phyloP scores from a whole-genome alignment of 2,329 filamentous ascomycete genomes.

The Alternaria viburni region DNA sequence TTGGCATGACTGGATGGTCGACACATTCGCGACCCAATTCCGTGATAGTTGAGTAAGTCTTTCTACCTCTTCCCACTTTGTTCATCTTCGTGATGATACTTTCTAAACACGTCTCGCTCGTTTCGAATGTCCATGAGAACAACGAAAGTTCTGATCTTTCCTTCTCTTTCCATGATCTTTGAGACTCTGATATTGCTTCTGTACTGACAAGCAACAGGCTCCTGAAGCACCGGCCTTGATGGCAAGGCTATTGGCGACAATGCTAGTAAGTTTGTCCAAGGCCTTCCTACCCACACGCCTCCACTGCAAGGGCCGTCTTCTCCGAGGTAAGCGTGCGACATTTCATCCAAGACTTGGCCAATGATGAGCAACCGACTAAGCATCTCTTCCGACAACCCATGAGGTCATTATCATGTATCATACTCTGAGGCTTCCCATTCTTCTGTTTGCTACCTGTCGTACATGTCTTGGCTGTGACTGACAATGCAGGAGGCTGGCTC shows the following conservation, averaged over 20 bases:
- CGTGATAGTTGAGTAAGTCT: background rate
- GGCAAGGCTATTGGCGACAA: background rate
- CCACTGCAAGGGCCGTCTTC: background rate
- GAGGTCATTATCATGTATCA: background rate
- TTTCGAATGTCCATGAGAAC: background rate
- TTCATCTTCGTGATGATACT: background rate
- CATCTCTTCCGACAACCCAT: background rate
- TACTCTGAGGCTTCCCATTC: background rate
- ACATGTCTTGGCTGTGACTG: background rate
- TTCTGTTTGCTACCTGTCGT: background rate
- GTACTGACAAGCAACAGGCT: background rate
- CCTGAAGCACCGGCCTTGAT: background rate
- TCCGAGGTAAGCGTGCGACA: background rate
- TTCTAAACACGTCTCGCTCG: background rate
- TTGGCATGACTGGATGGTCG: background rate
- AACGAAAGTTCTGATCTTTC: background rate
- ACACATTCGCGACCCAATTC: background rate
- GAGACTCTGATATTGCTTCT: background rate
- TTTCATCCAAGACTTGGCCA: background rate
- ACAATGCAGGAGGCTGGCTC: background rate
- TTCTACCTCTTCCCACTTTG: background rate
- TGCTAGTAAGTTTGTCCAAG: background rate
- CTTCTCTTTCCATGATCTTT: background rate
- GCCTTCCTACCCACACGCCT: background rate
- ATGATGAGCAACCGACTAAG: background rate